Conservation (phyloP, 192 early-diverging fungal genomes). For the Entomortierella parvispora region DNA sequence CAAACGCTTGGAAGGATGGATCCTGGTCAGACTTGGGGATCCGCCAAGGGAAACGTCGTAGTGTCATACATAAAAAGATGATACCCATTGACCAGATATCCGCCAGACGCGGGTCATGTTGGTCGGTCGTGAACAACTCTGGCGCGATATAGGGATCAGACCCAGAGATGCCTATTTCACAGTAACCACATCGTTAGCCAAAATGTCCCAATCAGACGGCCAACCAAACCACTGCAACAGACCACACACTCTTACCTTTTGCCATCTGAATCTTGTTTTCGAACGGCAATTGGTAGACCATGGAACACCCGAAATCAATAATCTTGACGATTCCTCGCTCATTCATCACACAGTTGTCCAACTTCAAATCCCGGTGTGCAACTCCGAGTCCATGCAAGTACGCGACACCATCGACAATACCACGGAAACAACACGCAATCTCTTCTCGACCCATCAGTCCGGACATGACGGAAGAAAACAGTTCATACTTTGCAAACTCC, state of each 20-base stretch:
- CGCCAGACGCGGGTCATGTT: slow-evolving; percentile 83
- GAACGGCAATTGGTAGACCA: slow-evolving; percentile 89
- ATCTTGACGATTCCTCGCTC: slow-evolving; percentile 84
- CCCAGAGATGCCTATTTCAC: slow-evolving; percentile 81
- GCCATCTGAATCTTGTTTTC: slow-evolving; percentile 58
- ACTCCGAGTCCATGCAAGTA: slow-evolving; percentile 93
- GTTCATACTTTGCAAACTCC: slow-evolving; percentile 94
- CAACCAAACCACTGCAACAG: slow-evolving; percentile 58
- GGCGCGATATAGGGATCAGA: slow-evolving; percentile 97
- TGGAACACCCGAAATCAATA: slow-evolving; percentile 95
- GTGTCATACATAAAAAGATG: slow-evolving; percentile 81
- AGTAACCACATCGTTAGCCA: too few species aligned
- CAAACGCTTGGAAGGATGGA: slow-evolving; percentile 67
- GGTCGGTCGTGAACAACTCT: slow-evolving; percentile 73
- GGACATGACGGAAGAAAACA: slow-evolving; percentile 83
- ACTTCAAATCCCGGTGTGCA: slow-evolving; percentile 93
- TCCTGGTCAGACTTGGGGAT: slow-evolving; percentile 63
- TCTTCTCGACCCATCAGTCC: slow-evolving; percentile 81
- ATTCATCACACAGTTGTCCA: slow-evolving; percentile 88
- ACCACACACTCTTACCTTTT: slow-evolving; percentile 46
- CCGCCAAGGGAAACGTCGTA: slow-evolving; percentile 77
- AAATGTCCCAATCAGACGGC: too few species aligned
- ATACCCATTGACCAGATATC: slow-evolving; percentile 95
- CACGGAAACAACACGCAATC: slow-evolving; percentile 89
- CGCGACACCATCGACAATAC: slow-evolving; percentile 81